phyloP scores from a whole-genome alignment of 2,329 filamentous ascomycete genomes.

The Pestalotiopsis sp. region DNA sequence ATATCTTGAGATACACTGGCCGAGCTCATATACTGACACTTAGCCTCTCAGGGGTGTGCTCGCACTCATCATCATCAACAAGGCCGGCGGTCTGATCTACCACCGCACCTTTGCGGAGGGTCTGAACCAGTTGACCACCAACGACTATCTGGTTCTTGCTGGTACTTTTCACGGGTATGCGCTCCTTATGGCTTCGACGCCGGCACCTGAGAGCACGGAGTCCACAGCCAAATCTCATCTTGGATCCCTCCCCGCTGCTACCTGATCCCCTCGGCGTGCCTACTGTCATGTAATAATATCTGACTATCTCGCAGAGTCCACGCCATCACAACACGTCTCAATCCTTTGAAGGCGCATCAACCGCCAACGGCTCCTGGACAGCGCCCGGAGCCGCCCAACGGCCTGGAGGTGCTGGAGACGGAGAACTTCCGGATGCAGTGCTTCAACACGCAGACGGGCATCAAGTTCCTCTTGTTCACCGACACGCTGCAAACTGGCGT shows the following conservation, averaged over 20 bases:
- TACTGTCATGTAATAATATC: neutral
- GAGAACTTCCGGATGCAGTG: slow-evolving; percentile 95
- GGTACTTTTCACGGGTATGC: slow-evolving; percentile 92
- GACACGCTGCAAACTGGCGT: slow-evolving; percentile 86
- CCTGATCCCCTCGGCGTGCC: neutral
- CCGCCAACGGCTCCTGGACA: slow-evolving; percentile 34
- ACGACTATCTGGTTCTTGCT: slow-evolving; percentile 95
- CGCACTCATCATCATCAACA: slow-evolving; percentile 96
- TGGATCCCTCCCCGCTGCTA: neutral
- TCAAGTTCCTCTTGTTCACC: slow-evolving; percentile 94
- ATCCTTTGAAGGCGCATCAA: slow-evolving; percentile 50
- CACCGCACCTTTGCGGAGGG: slow-evolving; percentile 90
- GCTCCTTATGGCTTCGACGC: slow-evolving; percentile 12
- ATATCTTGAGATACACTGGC: neutral
- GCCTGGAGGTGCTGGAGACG: slow-evolving; percentile 90
- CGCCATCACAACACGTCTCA: slow-evolving; percentile 67
- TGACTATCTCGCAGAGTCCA: slow-evolving; percentile 54
- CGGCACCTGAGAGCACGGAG: neutral
- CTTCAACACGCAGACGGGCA: slow-evolving; percentile 92
- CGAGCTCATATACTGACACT: slow-evolving; percentile 3
- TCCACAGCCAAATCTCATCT: neutral
- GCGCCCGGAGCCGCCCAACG: slow-evolving; percentile 69
- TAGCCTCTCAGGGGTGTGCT: slow-evolving; percentile 76
- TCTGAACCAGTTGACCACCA: slow-evolving; percentile 86
- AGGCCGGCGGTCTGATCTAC: slow-evolving; percentile 95